Percentiles rank a stretch among this genome's conserved stretches.
Conservation (phyloP, 352 stramenopile species). For the Phytophthora meadii region DNA sequence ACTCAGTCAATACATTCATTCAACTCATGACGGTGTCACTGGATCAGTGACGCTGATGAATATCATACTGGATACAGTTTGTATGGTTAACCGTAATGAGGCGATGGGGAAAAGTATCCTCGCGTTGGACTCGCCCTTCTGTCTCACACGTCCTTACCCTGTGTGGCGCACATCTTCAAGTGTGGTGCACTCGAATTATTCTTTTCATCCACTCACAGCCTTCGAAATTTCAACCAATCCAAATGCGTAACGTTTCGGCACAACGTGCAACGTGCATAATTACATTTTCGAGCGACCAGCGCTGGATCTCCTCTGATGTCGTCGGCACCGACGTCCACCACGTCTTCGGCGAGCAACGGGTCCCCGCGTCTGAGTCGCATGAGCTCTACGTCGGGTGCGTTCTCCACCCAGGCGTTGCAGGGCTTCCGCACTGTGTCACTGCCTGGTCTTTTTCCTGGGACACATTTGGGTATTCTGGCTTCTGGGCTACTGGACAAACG, state of each 20-base stretch:
- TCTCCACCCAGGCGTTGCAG: constrained; percentile 66
- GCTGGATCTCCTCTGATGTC: constrained; percentile 35
- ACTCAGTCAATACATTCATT: too few relatives aligned
- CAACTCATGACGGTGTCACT: too few relatives aligned
- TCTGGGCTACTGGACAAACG: constrained; percentile 84
- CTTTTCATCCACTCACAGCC: neutral
- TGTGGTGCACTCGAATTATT: constrained; percentile 5
- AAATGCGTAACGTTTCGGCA: constrained; percentile 15
- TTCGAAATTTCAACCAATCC: constrained; percentile 23
- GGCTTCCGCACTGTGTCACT: constrained; percentile 78
- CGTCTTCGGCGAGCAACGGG: constrained; percentile 28
- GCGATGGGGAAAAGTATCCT: constrained; percentile 9
- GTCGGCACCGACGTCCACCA: constrained; percentile 43
- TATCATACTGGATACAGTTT: neutral
- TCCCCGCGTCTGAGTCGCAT: constrained; percentile 64
- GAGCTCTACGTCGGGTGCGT: constrained; percentile 57
- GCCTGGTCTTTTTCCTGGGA: constrained; percentile 73
- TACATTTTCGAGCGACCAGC: neutral
- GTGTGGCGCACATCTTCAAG: constrained; percentile 15
- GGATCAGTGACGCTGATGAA: too few relatives aligned
- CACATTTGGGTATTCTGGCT: constrained; percentile 77
- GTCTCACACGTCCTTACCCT: constrained; percentile 8
- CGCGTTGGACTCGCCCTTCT: constrained; percentile 30
- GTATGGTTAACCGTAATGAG: neutral
- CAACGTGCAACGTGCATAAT: constrained; percentile 2